Evolutionary conservation across 441 rosid genomes (phyloP).

Genomic region (Croton setiger): DNA sequence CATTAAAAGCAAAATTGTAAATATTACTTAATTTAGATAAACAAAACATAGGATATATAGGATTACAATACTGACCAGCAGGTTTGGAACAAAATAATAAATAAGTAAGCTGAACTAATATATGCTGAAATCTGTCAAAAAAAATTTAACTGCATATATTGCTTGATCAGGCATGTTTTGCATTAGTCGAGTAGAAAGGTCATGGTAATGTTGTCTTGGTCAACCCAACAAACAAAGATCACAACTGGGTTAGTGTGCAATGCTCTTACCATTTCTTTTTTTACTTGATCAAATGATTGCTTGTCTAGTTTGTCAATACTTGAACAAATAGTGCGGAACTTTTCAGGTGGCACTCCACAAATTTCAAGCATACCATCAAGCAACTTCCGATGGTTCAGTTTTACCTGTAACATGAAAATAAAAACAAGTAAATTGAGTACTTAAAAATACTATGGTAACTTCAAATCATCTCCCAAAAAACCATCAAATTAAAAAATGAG

Average conservation of each 20-base stretch:
- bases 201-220: neutral
- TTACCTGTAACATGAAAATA: constrained; percentile 45
- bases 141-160: too few species aligned
- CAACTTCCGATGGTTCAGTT: constrained; percentile 83
- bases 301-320: constrained; percentile 62
- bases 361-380: constrained; percentile 71
- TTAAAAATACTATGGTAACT: neutral
- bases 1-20: too few species aligned
- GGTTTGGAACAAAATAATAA: too few species aligned
- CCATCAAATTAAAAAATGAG: neutral
- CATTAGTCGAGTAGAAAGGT: too few species aligned
- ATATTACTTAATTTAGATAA: too few species aligned
- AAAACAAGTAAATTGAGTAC: neutral
- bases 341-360: constrained; percentile 61
- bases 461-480: neutral
- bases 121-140: too few species aligned
- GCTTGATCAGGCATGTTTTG: too few species aligned
- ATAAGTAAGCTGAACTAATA: too few species aligned
- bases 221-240: neutral
- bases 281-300: constrained; percentile 68
- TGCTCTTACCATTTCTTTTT: constrained; percentile 73
- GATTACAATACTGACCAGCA: too few species aligned
- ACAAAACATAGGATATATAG: too few species aligned
- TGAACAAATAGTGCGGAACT: constrained; percentile 56
- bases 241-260: neutral